phyloP scores from a whole-genome alignment of 257 asterid species.

The Solanum appendiculatum region DNA sequence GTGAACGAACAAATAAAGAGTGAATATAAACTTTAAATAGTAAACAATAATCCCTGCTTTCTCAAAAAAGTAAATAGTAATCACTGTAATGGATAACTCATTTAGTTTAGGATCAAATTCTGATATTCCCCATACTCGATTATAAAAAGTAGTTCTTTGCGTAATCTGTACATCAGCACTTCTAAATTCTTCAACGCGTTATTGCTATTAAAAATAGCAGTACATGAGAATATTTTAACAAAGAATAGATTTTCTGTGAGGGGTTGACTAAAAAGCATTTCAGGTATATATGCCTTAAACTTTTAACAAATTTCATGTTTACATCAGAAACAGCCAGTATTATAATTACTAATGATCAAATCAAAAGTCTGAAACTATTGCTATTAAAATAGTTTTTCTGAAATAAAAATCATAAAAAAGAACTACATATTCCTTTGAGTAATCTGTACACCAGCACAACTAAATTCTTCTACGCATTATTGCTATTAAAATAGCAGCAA shows the following conservation, averaged over 20 bases:
- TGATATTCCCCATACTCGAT: not conserved
- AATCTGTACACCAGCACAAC: not conserved
- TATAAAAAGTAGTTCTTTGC: not conserved
- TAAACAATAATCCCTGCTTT: not conserved
- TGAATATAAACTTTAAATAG: not conserved
- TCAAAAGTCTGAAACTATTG: not conserved
- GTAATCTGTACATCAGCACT: not conserved
- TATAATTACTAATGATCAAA: not conserved
- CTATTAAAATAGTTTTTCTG: no score
- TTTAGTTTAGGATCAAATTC: not conserved
- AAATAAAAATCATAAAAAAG: not conserved
- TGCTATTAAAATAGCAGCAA: conserved; percentile 1
- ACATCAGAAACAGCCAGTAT: not conserved
- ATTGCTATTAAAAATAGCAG: not conserved
- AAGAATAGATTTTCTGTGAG: not conserved
- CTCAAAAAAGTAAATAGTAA: not conserved
- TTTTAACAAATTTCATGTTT: not conserved
- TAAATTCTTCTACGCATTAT: not conserved
- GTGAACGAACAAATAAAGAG: not conserved
- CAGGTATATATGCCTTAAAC: conserved; percentile 13
- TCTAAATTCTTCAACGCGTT: not conserved
- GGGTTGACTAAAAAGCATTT: conserved; percentile 1
- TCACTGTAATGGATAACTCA: not conserved
- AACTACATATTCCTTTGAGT: not conserved
- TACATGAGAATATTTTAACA: conserved; percentile 3